Base-by-base conservation (phyloP, 345 rosid species). In the Aethionema arabicum region DNA sequence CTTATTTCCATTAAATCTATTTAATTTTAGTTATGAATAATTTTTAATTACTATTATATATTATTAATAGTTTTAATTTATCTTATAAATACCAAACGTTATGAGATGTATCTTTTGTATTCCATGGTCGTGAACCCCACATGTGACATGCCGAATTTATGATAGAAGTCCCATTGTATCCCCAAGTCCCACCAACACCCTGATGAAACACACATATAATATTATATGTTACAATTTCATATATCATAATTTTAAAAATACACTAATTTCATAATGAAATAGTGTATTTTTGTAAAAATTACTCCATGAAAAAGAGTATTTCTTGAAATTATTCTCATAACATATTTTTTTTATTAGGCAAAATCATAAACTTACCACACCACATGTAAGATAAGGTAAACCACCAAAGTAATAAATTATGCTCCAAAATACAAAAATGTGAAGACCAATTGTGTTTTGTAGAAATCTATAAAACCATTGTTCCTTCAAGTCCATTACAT, bases 51-150 rank as follows among this genome's bases (percentile, higher is more conserved):
- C 2, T 21, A 21, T 21, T 21, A 21, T 21, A 21, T 21, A 21
- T 21, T 21, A 21, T 21, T 21, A 21, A 1, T 21, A 21, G 27
- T 21, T 21, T 21, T 21, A 21, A 21, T 21, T 21, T 21, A 21
- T 21, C 2, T 21, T 21, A 21, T 21, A 30, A 12, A 15, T 85
- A 88, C 95, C 95, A 88, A 51, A 86, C 77, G 83, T 88, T 88
- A 72, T 80, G 74, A 40, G 98, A 88, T 12, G 88, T 62, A 65
- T 91, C 95, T 7, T 88, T 79, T 3, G 95, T 88, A 64, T 82
- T 85, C 96, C 96, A 91, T 2, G 78, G 79, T 59, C 72, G 91
- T 6, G 74, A 78, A 36, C 98, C 98, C 98, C 95, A 88, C 2
- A 83, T 79, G 78, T 91, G 98, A 42, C 88, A 84, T 41, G 82